Percentiles rank a stretch among this genome's conserved stretches.
Conservation (phyloP, 1,284 basidiomycete genomes). For the Austroboletus novae-zelandiae region DNA sequence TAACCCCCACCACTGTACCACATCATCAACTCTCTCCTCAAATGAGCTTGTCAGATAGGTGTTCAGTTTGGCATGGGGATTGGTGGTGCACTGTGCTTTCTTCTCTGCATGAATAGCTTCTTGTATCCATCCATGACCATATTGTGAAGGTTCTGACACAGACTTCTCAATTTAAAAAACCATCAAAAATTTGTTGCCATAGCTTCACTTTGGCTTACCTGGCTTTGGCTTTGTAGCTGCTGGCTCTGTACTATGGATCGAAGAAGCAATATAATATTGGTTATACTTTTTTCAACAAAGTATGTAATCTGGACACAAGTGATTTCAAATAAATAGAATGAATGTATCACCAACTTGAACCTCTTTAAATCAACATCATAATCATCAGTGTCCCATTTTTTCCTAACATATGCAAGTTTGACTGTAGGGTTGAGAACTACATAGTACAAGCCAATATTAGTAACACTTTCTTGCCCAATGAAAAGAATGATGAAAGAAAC, state of each 20-base stretch:
- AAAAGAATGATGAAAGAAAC: background rate
- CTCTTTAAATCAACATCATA: background rate
- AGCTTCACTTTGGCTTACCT: no score
- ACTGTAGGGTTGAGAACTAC: background rate
- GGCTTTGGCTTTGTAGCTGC: no score
- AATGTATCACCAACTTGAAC: background rate
- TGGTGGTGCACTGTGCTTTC: no score
- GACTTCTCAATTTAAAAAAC: no score
- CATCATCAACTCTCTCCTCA: background rate
- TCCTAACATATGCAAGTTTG: background rate
- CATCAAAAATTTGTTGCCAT: no score
- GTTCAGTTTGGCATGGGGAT: background rate
- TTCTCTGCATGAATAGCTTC: background rate
- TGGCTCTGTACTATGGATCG: no score
- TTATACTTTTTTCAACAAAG: no score
- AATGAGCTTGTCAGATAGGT: background rate
- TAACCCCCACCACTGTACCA: background rate
- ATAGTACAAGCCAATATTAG: background rate
- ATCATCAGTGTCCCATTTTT: background rate
- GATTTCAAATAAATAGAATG: background rate
- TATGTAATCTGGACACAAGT: no score
- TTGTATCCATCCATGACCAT: background rate
- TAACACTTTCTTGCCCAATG: background rate
- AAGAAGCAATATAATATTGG: no score
- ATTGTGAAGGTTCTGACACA: background rate